A percentile compares a stretch with the other conserved stretches of the same genome.
phyloP scores from a whole-genome alignment of 2,329 filamentous ascomycete genomes.

The Ascomycota sp. region DNA sequence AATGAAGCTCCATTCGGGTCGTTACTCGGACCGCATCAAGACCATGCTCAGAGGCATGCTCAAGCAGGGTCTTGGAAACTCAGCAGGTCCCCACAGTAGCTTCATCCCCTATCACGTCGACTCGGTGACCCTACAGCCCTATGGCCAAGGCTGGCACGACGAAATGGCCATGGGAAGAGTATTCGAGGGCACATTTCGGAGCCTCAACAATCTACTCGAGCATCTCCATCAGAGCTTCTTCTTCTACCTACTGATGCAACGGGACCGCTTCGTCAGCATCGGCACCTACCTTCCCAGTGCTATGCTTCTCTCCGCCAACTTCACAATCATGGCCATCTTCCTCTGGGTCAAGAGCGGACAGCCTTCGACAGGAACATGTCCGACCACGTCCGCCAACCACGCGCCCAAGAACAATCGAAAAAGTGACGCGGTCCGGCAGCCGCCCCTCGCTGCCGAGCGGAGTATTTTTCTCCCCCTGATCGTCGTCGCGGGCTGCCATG shows the following conservation, averaged over 20 bases:
- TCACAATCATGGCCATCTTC: conserved; percentile 84
- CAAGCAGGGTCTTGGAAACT: conserved; percentile 73
- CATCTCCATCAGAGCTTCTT: conserved; percentile 98
- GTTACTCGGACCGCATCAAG: conserved; percentile 60
- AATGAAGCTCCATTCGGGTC: conserved; percentile 66
- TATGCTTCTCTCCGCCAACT: conserved; percentile 90
- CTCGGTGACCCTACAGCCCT: conserved; percentile 78
- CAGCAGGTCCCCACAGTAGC: conserved; percentile 76
- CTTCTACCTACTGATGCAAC: conserved; percentile 88
- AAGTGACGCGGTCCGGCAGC: too few species aligned
- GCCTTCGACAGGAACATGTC: background rate
- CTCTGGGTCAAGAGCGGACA: conserved; percentile 83
- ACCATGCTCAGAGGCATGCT: conserved; percentile 89
- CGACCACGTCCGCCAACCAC: conserved; percentile 6
- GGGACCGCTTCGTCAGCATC: conserved; percentile 88
- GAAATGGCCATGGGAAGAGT: conserved; percentile 88
- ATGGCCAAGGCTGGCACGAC: conserved; percentile 86
- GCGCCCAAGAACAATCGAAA: background rate
- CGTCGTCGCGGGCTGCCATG: conserved; percentile 52
- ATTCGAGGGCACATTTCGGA: conserved; percentile 77
- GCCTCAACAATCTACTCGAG: conserved; percentile 88
- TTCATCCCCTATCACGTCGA: conserved; percentile 98
- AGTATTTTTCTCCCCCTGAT: conserved; percentile 53
- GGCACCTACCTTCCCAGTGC: conserved; percentile 92
- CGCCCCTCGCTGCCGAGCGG: conserved; percentile 27